Evolutionary conservation across 2,329 filamentous ascomycete genomes (phyloP).

Genomic region (Diaporthe helianthi): DNA sequence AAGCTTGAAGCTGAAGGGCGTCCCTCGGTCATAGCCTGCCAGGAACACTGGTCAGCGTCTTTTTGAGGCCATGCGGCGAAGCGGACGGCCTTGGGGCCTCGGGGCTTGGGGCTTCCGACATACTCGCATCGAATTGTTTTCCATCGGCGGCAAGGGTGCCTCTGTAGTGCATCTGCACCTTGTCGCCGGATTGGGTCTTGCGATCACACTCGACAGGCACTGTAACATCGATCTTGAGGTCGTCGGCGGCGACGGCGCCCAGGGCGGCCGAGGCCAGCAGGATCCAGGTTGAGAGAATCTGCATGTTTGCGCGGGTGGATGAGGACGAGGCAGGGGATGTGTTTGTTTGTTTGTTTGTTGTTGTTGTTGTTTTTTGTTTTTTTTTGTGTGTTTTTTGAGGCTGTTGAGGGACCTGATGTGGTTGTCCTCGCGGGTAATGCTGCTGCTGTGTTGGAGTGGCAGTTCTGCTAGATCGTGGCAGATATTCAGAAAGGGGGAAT

Average conservation of each 20-base stretch:
- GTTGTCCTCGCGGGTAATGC: neutral
- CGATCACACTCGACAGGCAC: slow-evolving; percentile 78
- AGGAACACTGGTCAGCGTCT: neutral
- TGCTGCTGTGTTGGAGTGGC: slow-evolving; percentile 9
- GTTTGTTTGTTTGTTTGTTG: too few relatives aligned
- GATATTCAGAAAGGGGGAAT: slow-evolving; percentile 13
- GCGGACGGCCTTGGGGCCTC: too few relatives aligned
- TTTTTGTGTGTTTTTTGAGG: too few relatives aligned
- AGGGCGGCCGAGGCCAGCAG: slow-evolving; percentile 59
- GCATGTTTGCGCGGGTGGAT: slow-evolving; percentile 53
- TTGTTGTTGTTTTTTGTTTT: too few relatives aligned
- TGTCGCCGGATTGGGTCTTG: slow-evolving; percentile 79
- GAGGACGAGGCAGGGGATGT: neutral
- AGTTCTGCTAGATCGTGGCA: neutral
- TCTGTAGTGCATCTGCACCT: slow-evolving; percentile 85
- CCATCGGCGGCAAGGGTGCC: slow-evolving; percentile 77
- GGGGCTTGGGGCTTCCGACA: slow-evolving; percentile 38
- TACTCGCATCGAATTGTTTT: slow-evolving; percentile 81
- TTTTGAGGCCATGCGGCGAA: neutral
- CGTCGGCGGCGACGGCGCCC: slow-evolving; percentile 59
- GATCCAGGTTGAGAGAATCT: slow-evolving; percentile 54
- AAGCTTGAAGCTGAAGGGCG: slow-evolving; percentile 80
- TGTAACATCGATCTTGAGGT: slow-evolving; percentile 81
- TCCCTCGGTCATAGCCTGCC: slow-evolving; percentile 74
- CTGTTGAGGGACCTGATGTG: neutral